Conservation (phyloP, 179 eudicot species). For the Corrigiola litoralis region DNA sequence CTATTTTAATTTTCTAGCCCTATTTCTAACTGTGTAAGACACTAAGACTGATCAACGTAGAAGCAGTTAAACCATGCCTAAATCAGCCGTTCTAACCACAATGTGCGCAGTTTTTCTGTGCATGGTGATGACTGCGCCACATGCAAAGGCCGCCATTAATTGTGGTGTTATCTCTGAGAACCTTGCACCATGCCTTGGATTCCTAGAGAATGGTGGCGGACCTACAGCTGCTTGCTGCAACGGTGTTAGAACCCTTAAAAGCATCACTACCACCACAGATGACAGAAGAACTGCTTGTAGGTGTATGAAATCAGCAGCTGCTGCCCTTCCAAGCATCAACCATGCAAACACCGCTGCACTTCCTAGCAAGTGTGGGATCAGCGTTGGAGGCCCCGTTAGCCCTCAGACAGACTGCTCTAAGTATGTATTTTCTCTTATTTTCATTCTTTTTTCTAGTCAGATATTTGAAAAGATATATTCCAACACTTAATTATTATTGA, state of each 20-base stretch:
- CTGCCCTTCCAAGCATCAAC: slow-evolving; percentile 19
- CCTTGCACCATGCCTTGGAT: slow-evolving; percentile 26
- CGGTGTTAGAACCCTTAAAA: slow-evolving; percentile 27
- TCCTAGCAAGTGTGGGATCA: slow-evolving; percentile 44
- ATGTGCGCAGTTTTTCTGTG: slow-evolving; percentile 3
- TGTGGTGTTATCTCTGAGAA: slow-evolving; percentile 19
- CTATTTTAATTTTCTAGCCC: background rate
- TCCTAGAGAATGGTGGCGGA: slow-evolving; percentile 17
- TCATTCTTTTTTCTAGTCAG: background rate
- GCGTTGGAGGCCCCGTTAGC: slow-evolving; percentile 33
- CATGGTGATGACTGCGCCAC: slow-evolving; percentile 17
- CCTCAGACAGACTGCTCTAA: slow-evolving; percentile 47
- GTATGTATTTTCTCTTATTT: slow-evolving; percentile 18
- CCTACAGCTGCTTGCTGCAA: slow-evolving; percentile 33
- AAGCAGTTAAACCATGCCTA: slow-evolving; percentile 7
- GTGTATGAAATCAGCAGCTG: slow-evolving; percentile 35
- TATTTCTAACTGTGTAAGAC: slow-evolving; percentile 2
- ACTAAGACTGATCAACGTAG: slow-evolving; percentile 9
- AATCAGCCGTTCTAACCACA: slow-evolving; percentile 1
- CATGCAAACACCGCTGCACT: slow-evolving; percentile 22
- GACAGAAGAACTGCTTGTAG: slow-evolving; percentile 40
- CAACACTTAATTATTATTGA: background rate
- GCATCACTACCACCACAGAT: slow-evolving; percentile 21
- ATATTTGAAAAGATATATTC: background rate
- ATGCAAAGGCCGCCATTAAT: slow-evolving; percentile 14